Conservation (phyloP, 2,329 filamentous ascomycete species). For the Drechslera avenae region DNA sequence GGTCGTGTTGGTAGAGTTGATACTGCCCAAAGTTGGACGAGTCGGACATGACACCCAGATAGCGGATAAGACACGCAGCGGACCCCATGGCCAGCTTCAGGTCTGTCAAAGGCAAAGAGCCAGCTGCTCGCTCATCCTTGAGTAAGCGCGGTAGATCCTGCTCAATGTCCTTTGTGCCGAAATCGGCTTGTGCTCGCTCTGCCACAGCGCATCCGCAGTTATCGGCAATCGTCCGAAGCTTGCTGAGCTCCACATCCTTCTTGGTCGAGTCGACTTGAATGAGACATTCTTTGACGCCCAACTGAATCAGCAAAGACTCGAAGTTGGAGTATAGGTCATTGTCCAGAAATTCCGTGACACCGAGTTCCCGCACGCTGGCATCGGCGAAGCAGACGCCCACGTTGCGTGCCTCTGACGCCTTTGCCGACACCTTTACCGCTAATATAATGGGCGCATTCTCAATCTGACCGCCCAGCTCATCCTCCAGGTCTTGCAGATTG, state of each 20-base stretch:
- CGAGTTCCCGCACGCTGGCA: conserved; percentile 91
- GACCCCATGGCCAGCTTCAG: conserved; percentile 96
- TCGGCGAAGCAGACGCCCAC: conserved; percentile 98
- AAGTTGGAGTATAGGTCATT: conserved; percentile 99
- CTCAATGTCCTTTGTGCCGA: conserved; percentile 89
- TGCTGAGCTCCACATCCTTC: conserved; percentile 86
- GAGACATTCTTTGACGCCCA: conserved; percentile 92
- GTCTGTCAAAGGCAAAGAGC: conserved; percentile 84
- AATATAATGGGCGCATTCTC: conserved; percentile 93
- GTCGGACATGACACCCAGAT: conserved; percentile 87
- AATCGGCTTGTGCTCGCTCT: conserved; percentile 77
- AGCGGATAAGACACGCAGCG: conserved; percentile 91
- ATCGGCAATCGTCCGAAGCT: conserved; percentile 86
- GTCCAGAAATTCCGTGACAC: conserved; percentile 97
- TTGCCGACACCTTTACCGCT: conserved; percentile 90
- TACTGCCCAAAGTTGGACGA: conserved; percentile 96
- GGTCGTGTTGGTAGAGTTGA: conserved; percentile 93
- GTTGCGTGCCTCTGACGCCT: conserved; percentile 79
- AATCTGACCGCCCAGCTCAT: conserved; percentile 85
- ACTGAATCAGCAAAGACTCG: conserved; percentile 92
- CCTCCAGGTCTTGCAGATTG: conserved; percentile 95
- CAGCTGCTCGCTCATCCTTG: conserved; percentile 80
- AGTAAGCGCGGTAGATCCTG: conserved; percentile 88
- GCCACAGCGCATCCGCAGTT: conserved; percentile 90
- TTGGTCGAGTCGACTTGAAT: conserved; percentile 78